Evolutionary conservation across 352 stramenopile species (phyloP), one percentile per base, ranked within the genome.

Genomic region (Globisporangium spiculum): DNA sequence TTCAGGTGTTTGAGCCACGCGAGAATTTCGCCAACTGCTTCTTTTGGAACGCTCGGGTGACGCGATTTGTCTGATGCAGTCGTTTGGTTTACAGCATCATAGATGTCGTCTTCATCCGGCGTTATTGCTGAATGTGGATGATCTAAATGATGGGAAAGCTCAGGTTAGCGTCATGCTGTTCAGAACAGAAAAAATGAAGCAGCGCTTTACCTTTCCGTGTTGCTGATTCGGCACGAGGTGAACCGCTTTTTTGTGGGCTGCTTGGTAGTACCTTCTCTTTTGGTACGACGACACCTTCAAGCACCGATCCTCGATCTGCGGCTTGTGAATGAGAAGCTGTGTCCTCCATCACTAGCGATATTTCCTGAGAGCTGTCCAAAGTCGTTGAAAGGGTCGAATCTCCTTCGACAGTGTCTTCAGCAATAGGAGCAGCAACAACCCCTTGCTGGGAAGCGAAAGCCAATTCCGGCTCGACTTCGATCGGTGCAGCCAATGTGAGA

Each of bases 1-100:
- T 71, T 68, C 26, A 90, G 61, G 4, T 64, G 62, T 26, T 75
- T 77, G 22, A 90, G 65, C 81, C 81, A 90, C 6, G 12, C 10
- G 3, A 86, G 48, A 8, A 87, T 61, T 24, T 80, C 70, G 0
- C 68, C 46, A 0, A 72, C 46, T 26, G 30, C 44, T 46, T 72
- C 63, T 50, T 32, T 26, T 2, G 56, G 56, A 65, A n/a, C 27
- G 20, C 26, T 58, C 20, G 20, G 20, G 1, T 22, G 30, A 18
- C 2, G 18, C 10, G 59, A n/a, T 24, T 20, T 56, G 14, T n/a
- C 27, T 1, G n/a, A 9, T 34, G 30, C 41, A 12, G 18, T 60
- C 18, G 1, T n/a, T 26, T 60, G 54, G 16, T 48, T 26, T 14
- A 32, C 5, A 0, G 20, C 27, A 5, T 7, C n/a, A 22, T 1